Evolutionary conservation across 139 green algal species (phyloP).

Genomic region (Chlamydomonas sp.): DNA sequence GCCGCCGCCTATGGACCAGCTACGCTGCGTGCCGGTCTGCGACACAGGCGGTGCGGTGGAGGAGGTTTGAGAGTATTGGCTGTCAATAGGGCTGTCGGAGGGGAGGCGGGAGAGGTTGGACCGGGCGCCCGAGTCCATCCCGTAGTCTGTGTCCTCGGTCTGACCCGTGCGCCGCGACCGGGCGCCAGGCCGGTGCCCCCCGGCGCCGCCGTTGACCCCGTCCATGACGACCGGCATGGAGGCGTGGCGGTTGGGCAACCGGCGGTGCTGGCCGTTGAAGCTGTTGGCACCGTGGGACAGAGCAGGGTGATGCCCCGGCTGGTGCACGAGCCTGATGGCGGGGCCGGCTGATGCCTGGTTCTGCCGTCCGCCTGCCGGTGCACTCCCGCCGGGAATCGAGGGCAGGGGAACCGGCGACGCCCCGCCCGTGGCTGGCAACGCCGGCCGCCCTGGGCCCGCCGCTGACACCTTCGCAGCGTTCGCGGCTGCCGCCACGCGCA

Average conservation of each 20-base stretch:
- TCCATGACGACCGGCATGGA: constrained; percentile 35
- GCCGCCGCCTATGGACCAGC: too few species aligned
- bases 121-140: too few species aligned
- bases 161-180: too few species aligned
- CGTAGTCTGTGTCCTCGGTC: too few species aligned
- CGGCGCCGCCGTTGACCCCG: too few species aligned
- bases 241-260: constrained; percentile 32
- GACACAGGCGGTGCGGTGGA: too few species aligned
- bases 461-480: background rate
- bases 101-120: too few species aligned
- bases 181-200: too few species aligned
- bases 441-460: background rate
- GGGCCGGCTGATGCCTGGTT: background rate
- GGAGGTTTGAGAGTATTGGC: too few species aligned
- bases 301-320: constrained; percentile 5
- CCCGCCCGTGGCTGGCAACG: background rate
- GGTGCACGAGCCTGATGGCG: constrained; percentile 15
- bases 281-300: too few species aligned
- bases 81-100: too few species aligned
- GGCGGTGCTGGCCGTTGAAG: background rate
- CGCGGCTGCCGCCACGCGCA: background rate
- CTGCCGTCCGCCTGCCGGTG: background rate
- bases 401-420: background rate
- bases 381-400: background rate
- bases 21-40: too few species aligned